A percentile compares a stretch with the other conserved stretches of the same genome.
These are phyloP conservation scores for Arthrobotrys sinensis DNA, from an alignment of 2,329 filamentous ascomycete species.

Conservation along the genomic window DNA sequence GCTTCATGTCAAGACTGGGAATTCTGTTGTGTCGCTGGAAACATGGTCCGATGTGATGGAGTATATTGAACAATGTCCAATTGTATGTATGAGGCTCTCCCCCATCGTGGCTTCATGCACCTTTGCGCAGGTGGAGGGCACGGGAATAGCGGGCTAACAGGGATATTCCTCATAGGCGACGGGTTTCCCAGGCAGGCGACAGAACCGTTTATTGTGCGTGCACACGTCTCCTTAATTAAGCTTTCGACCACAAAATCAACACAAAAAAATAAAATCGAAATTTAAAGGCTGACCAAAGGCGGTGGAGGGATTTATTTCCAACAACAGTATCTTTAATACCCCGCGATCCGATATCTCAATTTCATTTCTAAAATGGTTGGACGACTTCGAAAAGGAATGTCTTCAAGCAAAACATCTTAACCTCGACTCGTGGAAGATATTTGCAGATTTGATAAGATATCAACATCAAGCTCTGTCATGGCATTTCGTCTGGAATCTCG, in stretches of 20 bases:
- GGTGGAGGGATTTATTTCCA: neutral
- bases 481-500: conserved; percentile 58
- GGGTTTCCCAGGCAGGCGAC: conserved; percentile 12
- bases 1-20: conserved; percentile 49
- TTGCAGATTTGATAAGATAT: conserved; percentile 58
- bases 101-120: neutral
- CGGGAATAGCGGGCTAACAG: neutral
- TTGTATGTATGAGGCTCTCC: no score
- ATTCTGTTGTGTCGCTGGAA: conserved; percentile 38
- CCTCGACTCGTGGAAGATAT: conserved; percentile 58
- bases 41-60: conserved; percentile 41
- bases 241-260: conserved; percentile 7
- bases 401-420: conserved; percentile 42
- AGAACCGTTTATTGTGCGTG: conserved; percentile 57
- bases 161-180: conserved; percentile 9
- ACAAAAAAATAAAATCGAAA: neutral
- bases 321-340: conserved; percentile 52
- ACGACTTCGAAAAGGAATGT: conserved; percentile 56
- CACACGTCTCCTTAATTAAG: neutral
- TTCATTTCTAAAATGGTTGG: conserved; percentile 56
- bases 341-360: conserved; percentile 52
- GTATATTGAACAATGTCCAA: conserved; percentile 39
- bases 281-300: conserved; percentile 13
- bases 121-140: neutral
- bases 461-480: conserved; percentile 56